phyloP scores from a whole-genome alignment of 2,329 filamentous ascomycete species.

The Sporothrix dimorphospora region DNA sequence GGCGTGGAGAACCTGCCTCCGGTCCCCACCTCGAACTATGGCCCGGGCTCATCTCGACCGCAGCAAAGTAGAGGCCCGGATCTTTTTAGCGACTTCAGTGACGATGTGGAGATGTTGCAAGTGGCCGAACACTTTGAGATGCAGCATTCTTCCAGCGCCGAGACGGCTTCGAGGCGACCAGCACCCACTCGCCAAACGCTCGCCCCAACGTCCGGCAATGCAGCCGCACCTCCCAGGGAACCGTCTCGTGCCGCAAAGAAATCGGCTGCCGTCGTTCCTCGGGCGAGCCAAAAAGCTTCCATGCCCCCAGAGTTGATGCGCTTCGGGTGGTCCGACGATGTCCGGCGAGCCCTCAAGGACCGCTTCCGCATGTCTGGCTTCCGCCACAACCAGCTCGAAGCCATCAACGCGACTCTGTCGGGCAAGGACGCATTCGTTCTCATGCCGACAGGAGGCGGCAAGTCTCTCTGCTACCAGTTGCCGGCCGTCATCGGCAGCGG shows the following conservation, averaged over 20 bases:
- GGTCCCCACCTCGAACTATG: not conserved
- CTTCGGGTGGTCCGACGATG: constrained; percentile 82
- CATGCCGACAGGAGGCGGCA: constrained; percentile 97
- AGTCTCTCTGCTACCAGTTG: constrained; percentile 94
- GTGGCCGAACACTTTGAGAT: constrained; percentile 56
- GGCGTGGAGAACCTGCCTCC: constrained; percentile 32
- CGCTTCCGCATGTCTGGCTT: constrained; percentile 86
- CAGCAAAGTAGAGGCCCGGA: constrained; percentile 27
- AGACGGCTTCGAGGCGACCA: constrained; percentile 33
- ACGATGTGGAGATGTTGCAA: constrained; percentile 52
- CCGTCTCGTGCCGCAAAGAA: constrained; percentile 44
- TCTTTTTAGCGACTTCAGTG: constrained; percentile 40
- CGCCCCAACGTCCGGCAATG: constrained; percentile 55
- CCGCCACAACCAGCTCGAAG: constrained; percentile 87
- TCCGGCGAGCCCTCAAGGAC: constrained; percentile 77
- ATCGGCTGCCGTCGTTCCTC: constrained; percentile 31
- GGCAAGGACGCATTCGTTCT: constrained; percentile 92
- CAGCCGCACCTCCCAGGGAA: constrained; percentile 40
- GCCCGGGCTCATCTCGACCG: not conserved
- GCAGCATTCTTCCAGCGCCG: constrained; percentile 38
- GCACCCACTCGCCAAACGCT: constrained; percentile 45
- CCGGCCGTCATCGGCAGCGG: constrained; percentile 83
- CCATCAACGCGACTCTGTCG: constrained; percentile 87
- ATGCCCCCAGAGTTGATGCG: constrained; percentile 61
- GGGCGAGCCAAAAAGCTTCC: constrained; percentile 37